phyloP scores from a whole-genome alignment of 2,329 filamentous ascomycete genomes.

The Xylaria sp. region DNA sequence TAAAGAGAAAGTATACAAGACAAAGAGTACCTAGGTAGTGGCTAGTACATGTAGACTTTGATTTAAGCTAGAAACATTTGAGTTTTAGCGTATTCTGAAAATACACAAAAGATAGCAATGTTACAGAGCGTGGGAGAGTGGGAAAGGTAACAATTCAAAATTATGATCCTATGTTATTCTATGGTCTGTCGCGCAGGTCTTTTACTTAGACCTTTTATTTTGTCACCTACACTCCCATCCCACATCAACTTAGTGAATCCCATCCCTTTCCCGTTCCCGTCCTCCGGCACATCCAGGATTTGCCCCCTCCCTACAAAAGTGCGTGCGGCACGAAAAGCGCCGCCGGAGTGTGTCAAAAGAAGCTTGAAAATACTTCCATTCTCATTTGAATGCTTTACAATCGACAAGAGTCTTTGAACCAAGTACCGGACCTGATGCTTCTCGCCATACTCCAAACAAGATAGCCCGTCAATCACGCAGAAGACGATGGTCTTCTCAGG shows the following conservation, averaged over 20 bases:
- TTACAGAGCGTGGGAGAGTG: too few species aligned
- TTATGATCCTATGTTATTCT: too few species aligned
- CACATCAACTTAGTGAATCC: constrained; percentile 24
- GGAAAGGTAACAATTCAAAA: too few species aligned
- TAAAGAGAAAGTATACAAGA: too few species aligned
- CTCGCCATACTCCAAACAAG: constrained; percentile 13
- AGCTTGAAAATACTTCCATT: constrained; percentile 22
- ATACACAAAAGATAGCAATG: too few species aligned
- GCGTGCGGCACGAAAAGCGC: constrained; percentile 11
- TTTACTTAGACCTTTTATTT: too few species aligned
- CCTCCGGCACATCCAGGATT: constrained; percentile 18
- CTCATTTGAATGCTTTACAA: constrained; percentile 10
- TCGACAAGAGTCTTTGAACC: constrained; percentile 4
- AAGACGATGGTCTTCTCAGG: constrained; percentile 15
- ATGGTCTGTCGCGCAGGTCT: too few species aligned
- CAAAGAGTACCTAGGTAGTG: too few species aligned
- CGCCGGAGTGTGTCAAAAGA: constrained; percentile 17
- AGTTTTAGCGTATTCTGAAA: too few species aligned
- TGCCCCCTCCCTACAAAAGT: constrained; percentile 3
- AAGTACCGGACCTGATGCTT: constrained; percentile 14
- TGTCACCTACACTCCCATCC: constrained; percentile 16
- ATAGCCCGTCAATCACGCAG: constrained; percentile 18
- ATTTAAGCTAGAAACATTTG: too few species aligned
- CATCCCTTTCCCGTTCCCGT: constrained; percentile 22
- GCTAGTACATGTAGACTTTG: too few species aligned